Evolutionary conservation across 2,329 filamentous ascomycete genomes (phyloP).

Genomic region (Fusarium continuum): DNA sequence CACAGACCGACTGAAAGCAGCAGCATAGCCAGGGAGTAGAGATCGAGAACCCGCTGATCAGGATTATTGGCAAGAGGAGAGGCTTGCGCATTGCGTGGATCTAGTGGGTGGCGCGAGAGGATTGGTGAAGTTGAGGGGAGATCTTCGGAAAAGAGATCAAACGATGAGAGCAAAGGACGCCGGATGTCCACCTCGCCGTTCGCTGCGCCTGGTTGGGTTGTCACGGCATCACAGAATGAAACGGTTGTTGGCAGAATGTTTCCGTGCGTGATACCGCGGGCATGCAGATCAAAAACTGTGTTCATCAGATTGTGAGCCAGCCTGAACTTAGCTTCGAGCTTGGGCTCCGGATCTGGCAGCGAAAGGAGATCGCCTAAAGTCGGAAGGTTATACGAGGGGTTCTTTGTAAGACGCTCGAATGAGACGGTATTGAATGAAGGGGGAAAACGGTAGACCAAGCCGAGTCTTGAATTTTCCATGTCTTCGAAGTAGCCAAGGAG

Average conservation of each 20-base stretch:
- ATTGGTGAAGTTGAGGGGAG: conserved; percentile 29
- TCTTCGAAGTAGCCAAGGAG: conserved; percentile 80
- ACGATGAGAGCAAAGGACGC: conserved; percentile 75
- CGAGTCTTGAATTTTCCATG: conserved; percentile 72
- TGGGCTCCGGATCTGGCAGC: conserved; percentile 65
- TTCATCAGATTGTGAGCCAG: conserved; percentile 77
- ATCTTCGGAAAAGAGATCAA: conserved; percentile 70
- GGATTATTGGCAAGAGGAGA: conserved; percentile 59
- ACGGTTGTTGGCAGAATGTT: conserved; percentile 74
- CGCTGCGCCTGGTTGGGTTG: conserved; percentile 52
- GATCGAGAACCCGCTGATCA: conserved; percentile 69
- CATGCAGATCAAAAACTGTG: conserved; percentile 78
- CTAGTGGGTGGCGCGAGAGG: conserved; percentile 69
- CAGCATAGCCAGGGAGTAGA: conserved; percentile 78
- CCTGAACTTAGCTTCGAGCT: conserved; percentile 78
- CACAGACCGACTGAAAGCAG: conserved; percentile 80
- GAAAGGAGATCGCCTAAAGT: conserved; percentile 65
- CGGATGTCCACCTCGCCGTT: conserved; percentile 68
- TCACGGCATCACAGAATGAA: conserved; percentile 66
- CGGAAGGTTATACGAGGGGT: conserved; percentile 60
- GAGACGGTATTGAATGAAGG: conserved; percentile 68
- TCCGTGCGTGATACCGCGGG: conserved; percentile 74
- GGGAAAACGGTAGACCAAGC: conserved; percentile 79
- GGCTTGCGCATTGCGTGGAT: conserved; percentile 61
- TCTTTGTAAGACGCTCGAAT: conserved; percentile 61